Conservation (phyloP, 345 rosid genomes). For the Eucalyptus lansdowneana region DNA sequence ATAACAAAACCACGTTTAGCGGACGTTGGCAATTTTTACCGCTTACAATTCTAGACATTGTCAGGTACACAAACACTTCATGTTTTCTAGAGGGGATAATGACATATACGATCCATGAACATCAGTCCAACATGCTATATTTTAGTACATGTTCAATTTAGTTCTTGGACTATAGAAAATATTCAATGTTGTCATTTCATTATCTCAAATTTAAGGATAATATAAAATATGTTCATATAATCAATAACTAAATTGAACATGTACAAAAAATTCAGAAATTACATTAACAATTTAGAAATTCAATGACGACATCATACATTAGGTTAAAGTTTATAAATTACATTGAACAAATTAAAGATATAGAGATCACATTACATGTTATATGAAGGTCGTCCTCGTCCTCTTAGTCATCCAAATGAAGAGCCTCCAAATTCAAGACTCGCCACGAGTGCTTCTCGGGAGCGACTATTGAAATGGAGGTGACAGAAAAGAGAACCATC, state of each 20-base stretch:
- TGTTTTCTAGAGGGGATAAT: neutral
- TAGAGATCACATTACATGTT: neutral
- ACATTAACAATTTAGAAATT: no score
- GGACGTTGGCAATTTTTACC: neutral
- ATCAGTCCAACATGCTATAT: no score
- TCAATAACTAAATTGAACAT: neutral
- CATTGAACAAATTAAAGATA: no score
- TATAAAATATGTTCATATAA: neutral
- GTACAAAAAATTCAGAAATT: no score
- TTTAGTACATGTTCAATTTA: no score
- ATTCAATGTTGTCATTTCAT: no score
- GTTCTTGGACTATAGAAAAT: rapidly evolving
- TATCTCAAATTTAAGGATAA: neutral
- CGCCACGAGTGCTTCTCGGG: neutral
- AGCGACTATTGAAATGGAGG: neutral
- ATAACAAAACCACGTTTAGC: neutral
- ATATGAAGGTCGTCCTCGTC: neutral
- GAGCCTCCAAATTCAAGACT: neutral
- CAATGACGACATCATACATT: neutral
- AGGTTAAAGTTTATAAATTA: no score
- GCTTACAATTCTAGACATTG: neutral
- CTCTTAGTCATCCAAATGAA: neutral
- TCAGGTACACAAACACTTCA: neutral
- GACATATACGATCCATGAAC: neutral
- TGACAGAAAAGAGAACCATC: neutral